Percentiles rank a stretch among this genome's conserved stretches.
Conservation (phyloP, 768 basidiomycete species). For the Fistulinella prunicolor region DNA sequence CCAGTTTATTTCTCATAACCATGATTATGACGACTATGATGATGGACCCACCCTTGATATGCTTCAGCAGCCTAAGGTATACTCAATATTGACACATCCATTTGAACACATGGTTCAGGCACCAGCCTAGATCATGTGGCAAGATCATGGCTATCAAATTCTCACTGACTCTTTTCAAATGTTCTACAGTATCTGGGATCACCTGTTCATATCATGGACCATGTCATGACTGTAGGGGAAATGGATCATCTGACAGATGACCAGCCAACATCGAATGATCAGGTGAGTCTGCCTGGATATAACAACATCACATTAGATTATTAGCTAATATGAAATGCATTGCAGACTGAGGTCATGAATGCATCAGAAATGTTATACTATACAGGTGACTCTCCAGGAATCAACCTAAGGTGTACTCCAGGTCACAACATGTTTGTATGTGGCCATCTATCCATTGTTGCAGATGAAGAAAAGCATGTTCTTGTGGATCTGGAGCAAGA, state of each 20-base stretch:
- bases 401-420: neutral
- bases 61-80: slow-evolving; percentile 3
- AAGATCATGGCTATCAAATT: slow-evolving; percentile 5
- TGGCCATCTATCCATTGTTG: neutral
- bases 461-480: neutral
- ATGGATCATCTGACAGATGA: too few relatives aligned
- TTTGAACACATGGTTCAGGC: neutral
- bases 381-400: neutral
- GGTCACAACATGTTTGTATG: neutral
- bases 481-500: slow-evolving; percentile 1
- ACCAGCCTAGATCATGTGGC: slow-evolving; percentile 8
- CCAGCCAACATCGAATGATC: too few relatives aligned
- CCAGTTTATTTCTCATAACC: neutral
- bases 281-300: too few relatives aligned
- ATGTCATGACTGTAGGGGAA: neutral
- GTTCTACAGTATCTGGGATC: slow-evolving; percentile 5
- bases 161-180: slow-evolving; percentile 5
- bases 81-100: neutral
- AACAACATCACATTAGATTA: too few relatives aligned
- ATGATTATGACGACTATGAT: slow-evolving; percentile 4
- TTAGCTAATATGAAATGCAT: too few relatives aligned
- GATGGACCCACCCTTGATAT: slow-evolving; percentile 7
- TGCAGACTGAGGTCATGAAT: too few relatives aligned
- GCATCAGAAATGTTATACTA: neutral
- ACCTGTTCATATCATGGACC: neutral